These are phyloP conservation scores for Pseudogymnoascus sp. DNA, from an alignment of 2,329 filamentous ascomycete species.

Conservation along the genomic window DNA sequence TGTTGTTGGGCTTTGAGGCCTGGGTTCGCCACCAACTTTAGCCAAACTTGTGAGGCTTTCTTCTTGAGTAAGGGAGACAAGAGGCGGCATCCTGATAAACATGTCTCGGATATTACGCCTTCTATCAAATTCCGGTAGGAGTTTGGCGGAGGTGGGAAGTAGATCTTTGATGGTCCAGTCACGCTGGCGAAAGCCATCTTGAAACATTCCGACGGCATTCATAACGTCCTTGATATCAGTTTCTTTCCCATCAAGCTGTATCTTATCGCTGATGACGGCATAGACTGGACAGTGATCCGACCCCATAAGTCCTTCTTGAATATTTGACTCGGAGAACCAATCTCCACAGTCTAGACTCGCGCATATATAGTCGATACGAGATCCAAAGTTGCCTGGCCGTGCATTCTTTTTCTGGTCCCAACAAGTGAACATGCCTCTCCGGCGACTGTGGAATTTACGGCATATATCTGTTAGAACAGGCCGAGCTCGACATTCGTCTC, in stretches of 20 bases:
- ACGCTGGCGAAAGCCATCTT: constrained; percentile 52
- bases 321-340: constrained; percentile 75
- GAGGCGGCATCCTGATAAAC: constrained; percentile 55
- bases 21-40: constrained; percentile 9
- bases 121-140: constrained; percentile 81
- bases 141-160: constrained; percentile 66
- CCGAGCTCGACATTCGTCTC: constrained; percentile 59
- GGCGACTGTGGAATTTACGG: constrained; percentile 67
- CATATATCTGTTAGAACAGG: constrained; percentile 78
- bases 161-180: constrained; percentile 60
- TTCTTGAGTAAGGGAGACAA: constrained; percentile 14
- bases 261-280: constrained; percentile 57
- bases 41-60: constrained; percentile 14
- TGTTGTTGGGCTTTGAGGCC: background rate
- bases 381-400: constrained; percentile 89
- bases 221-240: constrained; percentile 60
- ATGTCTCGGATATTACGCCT: constrained; percentile 85
- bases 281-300: constrained; percentile 97
- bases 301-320: constrained; percentile 87
- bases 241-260: constrained; percentile 41
- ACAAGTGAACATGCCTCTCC: constrained; percentile 89
- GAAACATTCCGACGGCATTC: constrained; percentile 67
- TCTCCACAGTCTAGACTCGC: constrained; percentile 69
- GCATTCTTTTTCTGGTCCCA: constrained; percentile 94
- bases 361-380: constrained; percentile 87